Percentiles rank a stretch among this genome's conserved stretches.
These are phyloP conservation scores for Glomus cerebriforme DNA, from an alignment of 192 early-diverging fungal species.

Conservation along the genomic window DNA sequence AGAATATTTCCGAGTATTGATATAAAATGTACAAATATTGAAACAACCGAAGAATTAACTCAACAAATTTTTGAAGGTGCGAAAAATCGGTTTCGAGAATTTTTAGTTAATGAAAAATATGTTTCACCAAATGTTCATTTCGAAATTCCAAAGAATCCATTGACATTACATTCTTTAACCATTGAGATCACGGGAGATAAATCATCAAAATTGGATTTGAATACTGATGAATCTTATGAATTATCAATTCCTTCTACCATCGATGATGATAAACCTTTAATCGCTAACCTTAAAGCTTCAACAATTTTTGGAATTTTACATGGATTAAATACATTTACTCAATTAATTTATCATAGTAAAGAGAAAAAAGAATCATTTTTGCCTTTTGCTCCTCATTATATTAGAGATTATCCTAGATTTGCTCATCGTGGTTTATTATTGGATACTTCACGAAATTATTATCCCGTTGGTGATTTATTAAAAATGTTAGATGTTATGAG, in stretches of 20 bases:
- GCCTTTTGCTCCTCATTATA: constrained; percentile 34
- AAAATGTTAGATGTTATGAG: constrained; percentile 78
- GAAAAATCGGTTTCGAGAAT: constrained; percentile 47
- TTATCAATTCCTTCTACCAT: constrained; percentile 49
- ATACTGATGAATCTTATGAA: constrained; percentile 65
- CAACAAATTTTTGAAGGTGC: constrained; percentile 46
- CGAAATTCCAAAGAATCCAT: not conserved
- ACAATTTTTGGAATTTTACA: constrained; percentile 50
- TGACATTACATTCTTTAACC: constrained; percentile 38
- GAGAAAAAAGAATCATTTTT: constrained; percentile 6
- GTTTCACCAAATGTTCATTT: constrained; percentile 20
- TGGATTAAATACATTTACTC: constrained; percentile 53
- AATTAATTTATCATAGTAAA: constrained; percentile 43
- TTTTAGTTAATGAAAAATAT: constrained; percentile 43
- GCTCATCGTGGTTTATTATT: constrained; percentile 70
- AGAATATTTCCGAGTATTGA: constrained; percentile 26
- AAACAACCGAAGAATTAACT: constrained; percentile 26
- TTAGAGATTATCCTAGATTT: constrained; percentile 64
- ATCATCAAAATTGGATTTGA: constrained; percentile 45
- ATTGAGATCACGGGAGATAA: constrained; percentile 42
- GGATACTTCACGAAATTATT: constrained; percentile 76
- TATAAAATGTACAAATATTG: constrained; percentile 33
- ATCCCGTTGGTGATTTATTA: constrained; percentile 61
- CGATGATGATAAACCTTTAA: not conserved
- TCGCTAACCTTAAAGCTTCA: constrained; percentile 37